phyloP scores from a whole-genome alignment of 2,329 filamentous ascomycete species.

The Chrysoporthe austroafricana region DNA sequence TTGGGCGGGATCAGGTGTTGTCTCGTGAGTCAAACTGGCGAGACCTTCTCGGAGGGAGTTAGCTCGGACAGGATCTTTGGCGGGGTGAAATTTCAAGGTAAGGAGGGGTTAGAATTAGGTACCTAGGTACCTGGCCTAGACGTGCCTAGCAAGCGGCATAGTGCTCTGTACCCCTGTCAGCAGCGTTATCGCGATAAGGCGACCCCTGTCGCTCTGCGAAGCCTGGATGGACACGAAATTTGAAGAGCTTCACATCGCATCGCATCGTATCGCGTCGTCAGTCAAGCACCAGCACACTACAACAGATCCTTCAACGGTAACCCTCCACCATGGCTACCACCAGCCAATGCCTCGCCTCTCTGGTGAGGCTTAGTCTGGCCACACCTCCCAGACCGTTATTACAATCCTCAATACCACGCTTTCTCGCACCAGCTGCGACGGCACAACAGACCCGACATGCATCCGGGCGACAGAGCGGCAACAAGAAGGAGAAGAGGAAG shows the following conservation, averaged over 20 bases:
- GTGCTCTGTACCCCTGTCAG: not conserved
- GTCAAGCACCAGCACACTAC: slow-evolving; percentile 4
- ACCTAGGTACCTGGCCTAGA: not conserved
- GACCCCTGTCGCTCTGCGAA: slow-evolving; percentile 8
- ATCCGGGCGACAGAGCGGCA: slow-evolving; percentile 42
- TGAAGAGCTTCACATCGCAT: slow-evolving; percentile 15
- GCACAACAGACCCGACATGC: slow-evolving; percentile 48
- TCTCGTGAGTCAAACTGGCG: slow-evolving; percentile 28
- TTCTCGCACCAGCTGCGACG: slow-evolving; percentile 51
- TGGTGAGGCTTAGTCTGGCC: slow-evolving; percentile 55
- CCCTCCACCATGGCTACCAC: slow-evolving; percentile 52
- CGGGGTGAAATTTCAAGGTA: slow-evolving; percentile 29
- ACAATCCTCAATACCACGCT: slow-evolving; percentile 49
- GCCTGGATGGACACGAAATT: slow-evolving; percentile 19
- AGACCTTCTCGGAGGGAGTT: slow-evolving; percentile 14
- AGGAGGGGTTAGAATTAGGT: slow-evolving; percentile 30
- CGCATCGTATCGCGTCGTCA: not conserved
- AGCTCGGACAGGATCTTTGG: slow-evolving; percentile 28
- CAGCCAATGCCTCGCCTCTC: slow-evolving; percentile 57
- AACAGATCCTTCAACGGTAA: not conserved
- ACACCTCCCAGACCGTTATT: slow-evolving; percentile 47
- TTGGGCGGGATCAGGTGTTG: not conserved
- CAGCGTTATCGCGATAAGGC: slow-evolving; percentile 3
- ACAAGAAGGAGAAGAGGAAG: slow-evolving; percentile 60
- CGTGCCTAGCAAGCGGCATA: not conserved